Evolutionary conservation across 257 asterid species (phyloP).

Genomic region (Knoxia roxburghii): DNA sequence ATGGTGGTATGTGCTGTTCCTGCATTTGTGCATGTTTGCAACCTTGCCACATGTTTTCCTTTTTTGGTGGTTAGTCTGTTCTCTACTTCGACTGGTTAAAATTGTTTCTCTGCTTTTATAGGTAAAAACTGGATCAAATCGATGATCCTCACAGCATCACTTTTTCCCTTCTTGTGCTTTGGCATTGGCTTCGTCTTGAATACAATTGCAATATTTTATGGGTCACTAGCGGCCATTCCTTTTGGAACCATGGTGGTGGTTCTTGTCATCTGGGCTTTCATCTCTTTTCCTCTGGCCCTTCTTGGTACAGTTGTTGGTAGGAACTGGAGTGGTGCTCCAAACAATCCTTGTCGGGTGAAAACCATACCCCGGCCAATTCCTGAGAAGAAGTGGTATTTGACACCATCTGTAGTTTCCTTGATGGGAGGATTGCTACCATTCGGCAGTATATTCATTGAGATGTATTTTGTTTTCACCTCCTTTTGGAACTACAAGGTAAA

Average conservation of each 20-base stretch:
- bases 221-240: constrained; percentile 68
- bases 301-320: constrained; percentile 61
- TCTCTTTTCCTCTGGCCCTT: constrained; percentile 58
- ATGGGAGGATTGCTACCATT: constrained; percentile 72
- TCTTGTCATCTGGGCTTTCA: constrained; percentile 57
- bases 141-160: constrained; percentile 56
- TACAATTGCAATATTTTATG: constrained; percentile 59
- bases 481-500: constrained; percentile 74
- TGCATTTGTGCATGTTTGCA: neutral
- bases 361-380: constrained; percentile 86
- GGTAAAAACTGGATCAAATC: constrained; percentile 64
- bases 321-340: constrained; percentile 68
- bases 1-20: constrained; percentile 44
- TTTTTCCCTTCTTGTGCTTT: constrained; percentile 62
- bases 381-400: constrained; percentile 71
- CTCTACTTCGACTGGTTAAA: neutral
- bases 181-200: constrained; percentile 57
- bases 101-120: constrained; percentile 10
- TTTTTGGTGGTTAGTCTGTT: neutral
- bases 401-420: constrained; percentile 52
- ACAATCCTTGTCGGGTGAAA: constrained; percentile 66
- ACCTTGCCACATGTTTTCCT: neutral
- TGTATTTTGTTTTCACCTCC: constrained; percentile 69
- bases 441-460: constrained; percentile 66
- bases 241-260: constrained; percentile 62